Base-by-base conservation (phyloP, 345 rosid species). In the Punica granatum region DNA sequence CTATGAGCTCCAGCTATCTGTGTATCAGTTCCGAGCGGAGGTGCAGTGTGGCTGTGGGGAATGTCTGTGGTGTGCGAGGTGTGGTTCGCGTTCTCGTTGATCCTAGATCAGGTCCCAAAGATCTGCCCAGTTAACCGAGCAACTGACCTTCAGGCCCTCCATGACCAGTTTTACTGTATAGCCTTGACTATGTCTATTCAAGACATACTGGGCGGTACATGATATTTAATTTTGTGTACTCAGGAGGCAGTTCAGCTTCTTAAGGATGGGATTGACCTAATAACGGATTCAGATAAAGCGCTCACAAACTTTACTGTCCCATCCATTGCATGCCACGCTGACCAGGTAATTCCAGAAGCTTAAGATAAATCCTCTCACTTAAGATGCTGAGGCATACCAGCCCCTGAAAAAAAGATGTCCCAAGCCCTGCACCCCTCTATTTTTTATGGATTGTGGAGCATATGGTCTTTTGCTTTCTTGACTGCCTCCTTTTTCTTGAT, bases 21-120 rank as follows among this genome's bases (percentile, higher is more conserved):
- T n/a, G n/a, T n/a, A n/a, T n/a, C n/a, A n/a, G n/a, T 93, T 90
- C 99, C 97, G 6, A 94, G 91, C 44, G 73, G 74, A 31, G 92
- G 89, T n/a, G 99, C 99, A 0, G 36, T 86, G 60, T 94, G 99
- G 99, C 58, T 94, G 72, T 91, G 99, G 99, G 54, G 72, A 0
- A 85, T 94, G 95, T 94, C 99, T 0, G 69, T 94, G 11, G 66
- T 83, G 32, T 94, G 99, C 39, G 97, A 91, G 78, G 34, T 88
- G 30, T 91, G 99, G 97, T 91, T 94, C 69, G 97, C 86, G 6
- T 89, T 94, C 70, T 94, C 99, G 4, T 94, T 96, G 99, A 82
- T 94, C 61, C 84, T 94, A 31, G 97, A 94, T 85, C 92, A 89
- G 62, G 64, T 94, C 48, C 99, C 99, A 0, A 94, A 94, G 82